phyloP scores from a whole-genome alignment of 164 flowering plant species.

The Cinnamomum micranthum region DNA sequence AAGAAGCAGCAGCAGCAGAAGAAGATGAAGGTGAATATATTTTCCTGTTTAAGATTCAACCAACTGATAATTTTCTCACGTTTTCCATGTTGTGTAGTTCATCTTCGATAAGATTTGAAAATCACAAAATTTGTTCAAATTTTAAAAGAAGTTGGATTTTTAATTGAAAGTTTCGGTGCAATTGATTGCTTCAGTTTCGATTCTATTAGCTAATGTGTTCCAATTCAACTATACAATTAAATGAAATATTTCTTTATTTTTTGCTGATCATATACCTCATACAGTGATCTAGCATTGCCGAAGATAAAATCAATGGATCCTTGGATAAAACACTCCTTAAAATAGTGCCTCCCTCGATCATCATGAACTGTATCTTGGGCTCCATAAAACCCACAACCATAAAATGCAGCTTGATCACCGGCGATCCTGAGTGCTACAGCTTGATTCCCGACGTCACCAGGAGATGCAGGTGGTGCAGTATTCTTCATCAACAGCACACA shows the following conservation, averaged over 20 bases:
- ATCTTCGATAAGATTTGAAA: too few relatives aligned
- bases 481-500: conserved; percentile 35
- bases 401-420: conserved; percentile 77
- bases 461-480: conserved; percentile 60
- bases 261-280: conserved; percentile 37
- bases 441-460: conserved; percentile 64
- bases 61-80: too few relatives aligned
- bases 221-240: too few relatives aligned
- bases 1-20: too few relatives aligned
- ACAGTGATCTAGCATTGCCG: conserved; percentile 66
- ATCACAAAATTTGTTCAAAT: neutral
- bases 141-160: too few relatives aligned
- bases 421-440: conserved; percentile 69
- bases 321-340: conserved; percentile 59
- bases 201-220: too few relatives aligned
- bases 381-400: conserved; percentile 83
- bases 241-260: too few relatives aligned
- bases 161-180: neutral
- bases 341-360: conserved; percentile 68
- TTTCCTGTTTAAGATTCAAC: too few relatives aligned
- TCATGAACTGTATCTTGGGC: conserved; percentile 82
- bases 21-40: too few relatives aligned
- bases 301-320: conserved; percentile 90
- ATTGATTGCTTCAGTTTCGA: too few relatives aligned
- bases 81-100: too few relatives aligned